Evolutionary conservation across 805 yeast species (phyloP).

Genomic region (Spathaspora sp.): DNA sequence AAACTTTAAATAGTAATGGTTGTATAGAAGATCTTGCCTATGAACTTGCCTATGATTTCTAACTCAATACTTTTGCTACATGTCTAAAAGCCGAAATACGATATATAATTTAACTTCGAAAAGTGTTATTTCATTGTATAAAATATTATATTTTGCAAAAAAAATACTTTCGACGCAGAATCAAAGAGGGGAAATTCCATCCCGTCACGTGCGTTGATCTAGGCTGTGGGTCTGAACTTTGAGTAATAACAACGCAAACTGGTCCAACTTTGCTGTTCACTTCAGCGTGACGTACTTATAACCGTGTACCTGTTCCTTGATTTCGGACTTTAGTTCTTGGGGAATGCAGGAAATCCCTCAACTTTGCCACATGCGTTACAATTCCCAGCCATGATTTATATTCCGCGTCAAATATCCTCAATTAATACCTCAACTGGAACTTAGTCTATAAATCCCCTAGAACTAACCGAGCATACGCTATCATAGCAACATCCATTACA

Average conservation of each 20-base stretch:
- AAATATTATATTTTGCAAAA: not conserved
- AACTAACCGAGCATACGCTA: no score
- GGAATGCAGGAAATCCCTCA: no score
- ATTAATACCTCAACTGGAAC: not conserved
- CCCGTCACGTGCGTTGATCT: not conserved
- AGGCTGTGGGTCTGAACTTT: not conserved
- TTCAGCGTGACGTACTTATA: no score
- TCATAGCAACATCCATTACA: not conserved
- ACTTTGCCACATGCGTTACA: not conserved
- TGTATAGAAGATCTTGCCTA: no score
- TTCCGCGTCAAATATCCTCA: not conserved
- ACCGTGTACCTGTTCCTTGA: no score
- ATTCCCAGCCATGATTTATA: not conserved
- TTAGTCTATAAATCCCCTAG: no score
- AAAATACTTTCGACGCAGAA: not conserved
- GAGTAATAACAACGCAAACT: not conserved
- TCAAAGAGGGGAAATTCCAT: not conserved
- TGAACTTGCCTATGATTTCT: no score
- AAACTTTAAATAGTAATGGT: no score
- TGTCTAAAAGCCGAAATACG: not conserved
- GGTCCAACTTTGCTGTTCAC: no score
- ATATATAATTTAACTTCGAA: not conserved
- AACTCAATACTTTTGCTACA: no score
- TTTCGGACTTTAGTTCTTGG: no score
- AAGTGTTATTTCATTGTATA: not conserved